Conservation (phyloP, 139 green algal species). For the Penium margaritaceum region DNA sequence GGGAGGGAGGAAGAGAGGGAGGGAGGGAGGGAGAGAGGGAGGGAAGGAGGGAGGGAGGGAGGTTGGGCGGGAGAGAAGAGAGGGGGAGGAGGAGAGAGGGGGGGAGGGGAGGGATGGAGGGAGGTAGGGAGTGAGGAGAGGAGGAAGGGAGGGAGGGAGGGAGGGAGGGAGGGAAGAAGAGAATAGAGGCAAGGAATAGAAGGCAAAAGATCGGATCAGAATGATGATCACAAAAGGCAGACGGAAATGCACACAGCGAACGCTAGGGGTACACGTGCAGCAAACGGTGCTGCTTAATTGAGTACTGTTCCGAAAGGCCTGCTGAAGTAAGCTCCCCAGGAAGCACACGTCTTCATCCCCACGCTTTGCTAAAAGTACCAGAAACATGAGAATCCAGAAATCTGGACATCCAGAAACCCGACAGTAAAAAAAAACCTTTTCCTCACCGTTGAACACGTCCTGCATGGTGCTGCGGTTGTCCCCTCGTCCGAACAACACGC, state of each 20-base stretch:
- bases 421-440: no score
- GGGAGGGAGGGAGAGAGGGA: no score
- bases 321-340: no score
- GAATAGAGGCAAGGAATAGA: no score
- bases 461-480: neutral
- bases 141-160: no score
- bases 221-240: no score
- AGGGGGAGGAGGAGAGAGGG: conserved; percentile 23
- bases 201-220: no score
- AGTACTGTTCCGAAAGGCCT: conserved; percentile 40
- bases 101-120: conserved; percentile 7
- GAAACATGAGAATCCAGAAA: conserved; percentile 36
- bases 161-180: no score
- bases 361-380: conserved; percentile 48
- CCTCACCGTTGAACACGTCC: conserved; percentile 40
- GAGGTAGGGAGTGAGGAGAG: conserved; percentile 32
- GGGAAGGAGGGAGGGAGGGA: neutral
- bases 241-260: no score
- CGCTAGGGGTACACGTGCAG: conserved; percentile 50
- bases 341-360: no score
- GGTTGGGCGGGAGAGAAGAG: conserved; percentile 33
- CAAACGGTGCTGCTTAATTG: conserved; percentile 38
- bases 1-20: no score
- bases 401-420: no score
- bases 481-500: conserved; percentile 14